These are phyloP conservation scores for Zygosaccharomyces kombuchaensis DNA, from an alignment of 805 yeast genomes.

Conservation along the genomic window DNA sequence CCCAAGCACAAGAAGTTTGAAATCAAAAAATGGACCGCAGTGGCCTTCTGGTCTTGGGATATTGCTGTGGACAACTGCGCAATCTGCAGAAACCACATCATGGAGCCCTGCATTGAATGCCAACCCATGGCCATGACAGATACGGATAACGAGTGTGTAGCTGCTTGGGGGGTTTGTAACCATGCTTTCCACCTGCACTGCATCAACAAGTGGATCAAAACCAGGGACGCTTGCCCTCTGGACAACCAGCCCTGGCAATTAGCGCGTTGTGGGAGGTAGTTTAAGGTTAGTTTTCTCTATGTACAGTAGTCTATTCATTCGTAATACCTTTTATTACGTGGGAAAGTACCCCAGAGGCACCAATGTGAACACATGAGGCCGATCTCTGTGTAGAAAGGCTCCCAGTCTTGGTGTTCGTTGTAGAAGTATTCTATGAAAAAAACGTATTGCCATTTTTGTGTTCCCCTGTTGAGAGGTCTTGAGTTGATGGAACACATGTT, in stretches of 20 bases:
- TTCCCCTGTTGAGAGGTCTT: conserved; percentile 52
- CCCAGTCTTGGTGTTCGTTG: conserved; percentile 31
- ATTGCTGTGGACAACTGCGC: conserved; percentile 95
- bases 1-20: conserved; percentile 70
- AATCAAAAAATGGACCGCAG: conserved; percentile 97
- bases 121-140: conserved; percentile 70
- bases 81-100: conserved; percentile 93
- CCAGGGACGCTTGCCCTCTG: conserved; percentile 94
- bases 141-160: conserved; percentile 72
- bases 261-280: conserved; percentile 66
- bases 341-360: conserved; percentile 57
- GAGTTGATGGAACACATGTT: conserved; percentile 72
- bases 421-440: conserved; percentile 64
- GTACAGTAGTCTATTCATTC: conserved; percentile 8
- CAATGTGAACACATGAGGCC: conserved; percentile 43
- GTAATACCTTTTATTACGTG: conserved; percentile 42
- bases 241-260: conserved; percentile 88
- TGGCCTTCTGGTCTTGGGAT: conserved; percentile 99
- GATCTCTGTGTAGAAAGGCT: conserved; percentile 41
- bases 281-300: background rate
- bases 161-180: conserved; percentile 96
- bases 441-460: conserved; percentile 65
- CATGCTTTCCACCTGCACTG: conserved; percentile 99
- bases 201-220: conserved; percentile 89
- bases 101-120: conserved; percentile 98